Conservation (phyloP, 441 rosid species). For the Populus hybrid region DNA sequence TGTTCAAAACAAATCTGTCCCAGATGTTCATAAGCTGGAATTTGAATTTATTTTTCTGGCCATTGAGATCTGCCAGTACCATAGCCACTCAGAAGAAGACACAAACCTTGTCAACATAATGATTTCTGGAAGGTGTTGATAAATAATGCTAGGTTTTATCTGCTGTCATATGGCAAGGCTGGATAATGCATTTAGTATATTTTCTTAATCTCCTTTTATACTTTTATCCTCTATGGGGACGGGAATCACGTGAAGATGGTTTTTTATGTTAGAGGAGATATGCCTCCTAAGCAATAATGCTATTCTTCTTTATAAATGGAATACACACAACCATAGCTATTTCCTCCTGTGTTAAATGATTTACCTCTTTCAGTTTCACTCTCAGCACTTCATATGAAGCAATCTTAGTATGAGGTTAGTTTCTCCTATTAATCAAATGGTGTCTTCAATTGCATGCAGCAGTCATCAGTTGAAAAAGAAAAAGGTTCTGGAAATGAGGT, state of each 20-base stretch:
- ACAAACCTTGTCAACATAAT: background rate
- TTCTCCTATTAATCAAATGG: background rate
- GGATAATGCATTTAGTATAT: background rate
- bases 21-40: constrained; percentile 2
- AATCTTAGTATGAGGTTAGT: background rate
- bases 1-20: background rate
- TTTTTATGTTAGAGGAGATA: background rate
- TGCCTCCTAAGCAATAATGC: background rate
- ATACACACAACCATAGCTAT: background rate
- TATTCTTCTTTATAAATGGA: background rate
- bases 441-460: constrained; percentile 14
- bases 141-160: background rate
- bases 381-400: background rate
- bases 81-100: background rate
- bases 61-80: background rate
- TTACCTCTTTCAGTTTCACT: background rate
- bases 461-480: constrained; percentile 55
- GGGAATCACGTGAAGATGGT: background rate
- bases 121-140: background rate
- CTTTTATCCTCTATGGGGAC: background rate
- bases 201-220: background rate
- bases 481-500: constrained; percentile 53
- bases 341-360: background rate
- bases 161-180: background rate
- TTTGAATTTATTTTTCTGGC: background rate